These are phyloP conservation scores for Carex arenaria DNA, from an alignment of 202 grass and related monocot genomes.

Conservation along the genomic window DNA sequence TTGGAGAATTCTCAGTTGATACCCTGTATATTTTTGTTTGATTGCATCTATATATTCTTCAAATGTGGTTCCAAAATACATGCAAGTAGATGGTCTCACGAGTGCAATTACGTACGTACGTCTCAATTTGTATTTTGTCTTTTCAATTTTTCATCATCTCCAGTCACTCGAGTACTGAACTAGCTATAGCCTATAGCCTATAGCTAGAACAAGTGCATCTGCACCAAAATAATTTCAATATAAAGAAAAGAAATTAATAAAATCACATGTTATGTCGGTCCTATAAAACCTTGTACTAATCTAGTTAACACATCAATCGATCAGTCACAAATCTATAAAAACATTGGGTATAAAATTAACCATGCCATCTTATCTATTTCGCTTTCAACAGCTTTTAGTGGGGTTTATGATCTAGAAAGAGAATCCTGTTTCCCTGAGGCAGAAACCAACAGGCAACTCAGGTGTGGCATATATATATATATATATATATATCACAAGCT, in stretches of 20 bases:
- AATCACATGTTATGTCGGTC: conserved; percentile 7
- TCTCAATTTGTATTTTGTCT: conserved; percentile 3
- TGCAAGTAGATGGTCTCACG: not conserved
- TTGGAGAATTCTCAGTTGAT: conserved; percentile 11
- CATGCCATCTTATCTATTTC: conserved; percentile 10
- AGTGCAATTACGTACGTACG: not conserved
- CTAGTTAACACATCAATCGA: conserved; percentile 12
- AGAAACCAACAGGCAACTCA: not conserved
- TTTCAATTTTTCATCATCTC: not conserved
- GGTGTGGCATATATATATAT: not conserved
- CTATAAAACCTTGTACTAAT: conserved; percentile 9
- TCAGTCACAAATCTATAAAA: conserved; percentile 3
- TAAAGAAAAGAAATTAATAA: not conserved
- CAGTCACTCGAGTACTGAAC: not conserved
- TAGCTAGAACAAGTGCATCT: not conserved
- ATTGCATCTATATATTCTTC: not conserved
- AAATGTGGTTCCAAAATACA: conserved; percentile 15
- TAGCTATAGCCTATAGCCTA: too few species aligned
- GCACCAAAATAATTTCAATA: not conserved
- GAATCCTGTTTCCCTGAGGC: not conserved
- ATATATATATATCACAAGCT: not conserved
- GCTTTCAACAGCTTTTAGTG: conserved; percentile 13
- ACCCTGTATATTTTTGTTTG: conserved; percentile 1
- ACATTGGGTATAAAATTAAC: not conserved
- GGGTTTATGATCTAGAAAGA: not conserved